Evolutionary conservation across 2,329 filamentous ascomycete genomes (phyloP).

Genomic region (Leptographium procerum): DNA sequence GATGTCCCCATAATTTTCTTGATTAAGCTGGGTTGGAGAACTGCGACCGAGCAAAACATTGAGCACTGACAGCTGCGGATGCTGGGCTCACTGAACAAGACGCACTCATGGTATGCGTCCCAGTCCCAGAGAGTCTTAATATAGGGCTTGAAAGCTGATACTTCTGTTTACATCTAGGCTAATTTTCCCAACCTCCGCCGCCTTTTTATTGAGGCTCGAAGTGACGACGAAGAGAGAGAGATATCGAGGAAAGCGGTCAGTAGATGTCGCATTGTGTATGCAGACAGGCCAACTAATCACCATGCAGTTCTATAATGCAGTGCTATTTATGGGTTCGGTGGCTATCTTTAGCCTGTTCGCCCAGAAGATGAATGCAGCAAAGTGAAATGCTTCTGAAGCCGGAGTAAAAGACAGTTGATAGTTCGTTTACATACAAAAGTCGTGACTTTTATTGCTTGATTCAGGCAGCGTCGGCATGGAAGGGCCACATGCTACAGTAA

Average conservation of each 20-base stretch:
- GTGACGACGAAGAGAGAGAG: constrained; percentile 85
- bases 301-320: constrained; percentile 85
- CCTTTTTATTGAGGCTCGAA: constrained; percentile 87
- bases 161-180: constrained; percentile 35
- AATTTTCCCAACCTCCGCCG: constrained; percentile 90
- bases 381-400: constrained; percentile 12
- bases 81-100: not conserved
- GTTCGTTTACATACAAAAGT: not conserved
- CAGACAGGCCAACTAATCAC: not conserved
- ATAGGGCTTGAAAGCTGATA: constrained; percentile 2
- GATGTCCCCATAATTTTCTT: not conserved
- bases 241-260: constrained; percentile 75
- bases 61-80: not conserved
- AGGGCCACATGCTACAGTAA: not conserved
- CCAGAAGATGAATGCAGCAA: constrained; percentile 61
- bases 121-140: not conserved
- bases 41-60: not conserved
- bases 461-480: not conserved
- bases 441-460: not conserved
- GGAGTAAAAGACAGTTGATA: not conserved
- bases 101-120: not conserved
- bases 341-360: constrained; percentile 89
- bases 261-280: constrained; percentile 26
- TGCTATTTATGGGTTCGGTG: constrained; percentile 92
- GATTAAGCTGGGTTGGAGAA: not conserved